These are phyloP conservation scores for Vachellia collinsii DNA, from an alignment of 306 rosid species.

Conservation along the genomic window DNA sequence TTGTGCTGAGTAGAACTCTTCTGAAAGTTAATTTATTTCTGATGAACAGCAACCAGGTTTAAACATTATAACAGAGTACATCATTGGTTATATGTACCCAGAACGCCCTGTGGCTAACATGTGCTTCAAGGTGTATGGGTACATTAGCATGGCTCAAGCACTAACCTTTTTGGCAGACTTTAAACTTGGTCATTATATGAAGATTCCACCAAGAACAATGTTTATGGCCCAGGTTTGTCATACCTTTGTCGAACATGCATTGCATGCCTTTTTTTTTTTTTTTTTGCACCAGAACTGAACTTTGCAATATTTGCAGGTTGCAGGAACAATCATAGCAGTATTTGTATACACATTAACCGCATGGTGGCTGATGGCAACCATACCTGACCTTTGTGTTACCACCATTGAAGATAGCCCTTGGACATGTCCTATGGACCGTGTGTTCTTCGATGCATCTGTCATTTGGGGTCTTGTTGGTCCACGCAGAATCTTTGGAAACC, in stretches of 20 bases:
- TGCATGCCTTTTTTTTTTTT: neutral
- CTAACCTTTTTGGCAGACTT: slow-evolving; percentile 68
- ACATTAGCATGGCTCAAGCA: slow-evolving; percentile 88
- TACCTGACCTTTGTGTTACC: slow-evolving; percentile 54
- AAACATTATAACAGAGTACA: slow-evolving; percentile 84
- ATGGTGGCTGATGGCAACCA: slow-evolving; percentile 64
- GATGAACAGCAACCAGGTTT: slow-evolving; percentile 70
- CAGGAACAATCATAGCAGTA: slow-evolving; percentile 58
- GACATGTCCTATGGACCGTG: slow-evolving; percentile 65
- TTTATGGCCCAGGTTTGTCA: slow-evolving; percentile 81
- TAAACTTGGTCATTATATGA: slow-evolving; percentile 95
- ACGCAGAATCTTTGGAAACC: slow-evolving; percentile 63
- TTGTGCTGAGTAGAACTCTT: slow-evolving; percentile 7
- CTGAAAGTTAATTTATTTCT: slow-evolving; percentile 27
- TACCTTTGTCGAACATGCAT: neutral
- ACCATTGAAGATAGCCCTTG: slow-evolving; percentile 50
- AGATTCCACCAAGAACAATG: slow-evolving; percentile 93
- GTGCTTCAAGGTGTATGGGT: slow-evolving; percentile 97
- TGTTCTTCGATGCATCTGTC: slow-evolving; percentile 68
- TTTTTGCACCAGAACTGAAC: neutral
- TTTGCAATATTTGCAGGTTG: slow-evolving; percentile 45
- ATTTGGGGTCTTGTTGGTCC: slow-evolving; percentile 82
- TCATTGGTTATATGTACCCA: slow-evolving; percentile 84
- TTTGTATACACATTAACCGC: slow-evolving; percentile 53
- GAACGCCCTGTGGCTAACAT: slow-evolving; percentile 93